These are phyloP conservation scores for Plectranthus barbatus DNA, from an alignment of 257 asterid genomes.

Conservation along the genomic window DNA sequence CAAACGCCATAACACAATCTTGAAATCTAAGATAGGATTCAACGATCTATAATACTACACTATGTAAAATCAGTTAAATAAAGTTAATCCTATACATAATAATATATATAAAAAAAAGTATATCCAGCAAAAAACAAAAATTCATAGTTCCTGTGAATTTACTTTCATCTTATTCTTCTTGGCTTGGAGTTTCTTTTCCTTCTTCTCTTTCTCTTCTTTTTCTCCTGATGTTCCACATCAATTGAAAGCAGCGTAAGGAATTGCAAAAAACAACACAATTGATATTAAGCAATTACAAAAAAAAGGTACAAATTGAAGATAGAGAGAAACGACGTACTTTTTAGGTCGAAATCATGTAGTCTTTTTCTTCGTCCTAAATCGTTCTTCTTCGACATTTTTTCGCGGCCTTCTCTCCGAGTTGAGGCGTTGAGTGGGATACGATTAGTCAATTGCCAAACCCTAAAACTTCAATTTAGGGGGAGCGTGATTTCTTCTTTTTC, in stretches of 20 bases:
- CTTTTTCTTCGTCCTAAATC: slow-evolving; percentile 69
- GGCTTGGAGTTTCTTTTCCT: slow-evolving; percentile 66
- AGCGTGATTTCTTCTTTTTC: background rate
- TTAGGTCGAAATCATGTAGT: slow-evolving; percentile 66
- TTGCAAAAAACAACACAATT: background rate
- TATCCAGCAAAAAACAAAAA: background rate
- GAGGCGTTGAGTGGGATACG: background rate
- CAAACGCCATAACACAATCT: background rate
- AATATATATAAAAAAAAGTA: background rate
- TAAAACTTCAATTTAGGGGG: slow-evolving; percentile 10
- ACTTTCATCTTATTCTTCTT: slow-evolving; percentile 95
- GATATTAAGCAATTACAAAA: background rate
- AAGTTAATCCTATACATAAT: background rate
- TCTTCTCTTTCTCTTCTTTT: slow-evolving; percentile 58
- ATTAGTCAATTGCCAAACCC: slow-evolving; percentile 15
- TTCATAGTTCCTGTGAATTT: background rate
- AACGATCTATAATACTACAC: no score
- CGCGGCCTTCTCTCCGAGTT: slow-evolving; percentile 6
- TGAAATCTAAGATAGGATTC: background rate
- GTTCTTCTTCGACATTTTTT: slow-evolving; percentile 89
- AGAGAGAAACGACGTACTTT: slow-evolving; percentile 29
- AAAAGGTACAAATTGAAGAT: background rate
- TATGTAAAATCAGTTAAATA: background rate
- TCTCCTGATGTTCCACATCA: slow-evolving; percentile 39
- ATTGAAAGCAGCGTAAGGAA: background rate